These are phyloP conservation scores for Mesembryanthemum crystallinum DNA, from an alignment of 148 eudicot species.

Conservation along the genomic window DNA sequence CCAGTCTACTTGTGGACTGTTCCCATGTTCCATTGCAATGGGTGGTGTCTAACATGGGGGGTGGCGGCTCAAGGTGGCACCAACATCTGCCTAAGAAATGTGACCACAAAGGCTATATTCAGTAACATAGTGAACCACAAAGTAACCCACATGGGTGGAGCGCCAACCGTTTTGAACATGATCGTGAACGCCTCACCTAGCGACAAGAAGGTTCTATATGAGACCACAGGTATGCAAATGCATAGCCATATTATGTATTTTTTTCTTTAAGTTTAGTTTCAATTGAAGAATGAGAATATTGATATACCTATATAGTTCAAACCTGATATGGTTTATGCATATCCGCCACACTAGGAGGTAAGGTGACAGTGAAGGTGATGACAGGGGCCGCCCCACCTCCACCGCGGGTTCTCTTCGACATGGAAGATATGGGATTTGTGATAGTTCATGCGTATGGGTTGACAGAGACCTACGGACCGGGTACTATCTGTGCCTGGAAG, in stretches of 20 bases:
- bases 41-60: conserved; percentile 77
- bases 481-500: conserved; percentile 58
- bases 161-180: conserved; percentile 69
- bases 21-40: conserved; percentile 87
- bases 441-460: conserved; percentile 60
- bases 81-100: conserved; percentile 53
- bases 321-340: no score
- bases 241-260: no score
- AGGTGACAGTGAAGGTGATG: conserved; percentile 51
- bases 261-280: no score
- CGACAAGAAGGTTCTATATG: conserved; percentile 18
- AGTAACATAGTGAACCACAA: conserved; percentile 33
- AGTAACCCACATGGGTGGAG: conserved; percentile 68
- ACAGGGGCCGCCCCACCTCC: conserved; percentile 75
- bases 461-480: conserved; percentile 75
- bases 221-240: no score
- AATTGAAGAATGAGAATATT: no score
- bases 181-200: conserved; percentile 38
- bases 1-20: conserved; percentile 64
- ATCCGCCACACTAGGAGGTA: background rate
- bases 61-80: conserved; percentile 73
- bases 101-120: conserved; percentile 46
- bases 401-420: conserved; percentile 46
- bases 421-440: conserved; percentile 56
- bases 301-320: no score